phyloP scores from a whole-genome alignment of 202 grass and related monocot genomes.

The Digitaria exilis region DNA sequence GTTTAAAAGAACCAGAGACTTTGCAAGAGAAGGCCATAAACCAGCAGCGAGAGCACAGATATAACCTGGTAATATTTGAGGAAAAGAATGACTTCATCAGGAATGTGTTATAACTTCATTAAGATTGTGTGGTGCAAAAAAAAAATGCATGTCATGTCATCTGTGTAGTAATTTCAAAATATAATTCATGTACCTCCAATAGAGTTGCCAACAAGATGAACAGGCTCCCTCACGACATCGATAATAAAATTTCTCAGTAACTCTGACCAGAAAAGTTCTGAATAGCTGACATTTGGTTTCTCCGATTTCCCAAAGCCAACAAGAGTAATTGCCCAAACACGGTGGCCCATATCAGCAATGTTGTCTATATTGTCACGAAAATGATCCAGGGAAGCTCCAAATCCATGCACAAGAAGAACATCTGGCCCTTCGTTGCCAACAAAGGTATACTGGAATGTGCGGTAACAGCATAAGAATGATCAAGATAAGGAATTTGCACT shows the following conservation, averaged over 20 bases:
- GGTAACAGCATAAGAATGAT: conserved; percentile 24
- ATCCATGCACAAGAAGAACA: conserved; percentile 92
- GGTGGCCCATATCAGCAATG: conserved; percentile 67
- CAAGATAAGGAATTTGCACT: conserved; percentile 32
- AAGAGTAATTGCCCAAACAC: conserved; percentile 90
- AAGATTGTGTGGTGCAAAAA: not conserved
- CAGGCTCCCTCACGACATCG: conserved; percentile 78
- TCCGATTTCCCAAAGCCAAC: conserved; percentile 90
- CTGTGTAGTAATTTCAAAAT: conserved; percentile 27
- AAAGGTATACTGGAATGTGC: conserved; percentile 65
- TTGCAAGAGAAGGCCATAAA: conserved; percentile 84
- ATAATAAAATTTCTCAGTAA: conserved; percentile 81
- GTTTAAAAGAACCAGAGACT: conserved; percentile 88
- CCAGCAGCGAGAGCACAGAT: conserved; percentile 68
- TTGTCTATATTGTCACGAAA: conserved; percentile 81
- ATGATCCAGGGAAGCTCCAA: conserved; percentile 93
- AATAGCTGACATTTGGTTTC: conserved; percentile 85
- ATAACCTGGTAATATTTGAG: conserved; percentile 67
- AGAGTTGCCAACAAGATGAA: conserved; percentile 95
- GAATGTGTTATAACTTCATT: not conserved
- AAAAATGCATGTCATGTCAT: conserved; percentile 11
- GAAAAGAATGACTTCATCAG: conserved; percentile 15
- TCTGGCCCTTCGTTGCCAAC: conserved; percentile 69
- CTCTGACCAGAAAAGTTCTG: conserved; percentile 90
- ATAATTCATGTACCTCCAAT: conserved; percentile 72